phyloP scores from a whole-genome alignment of 1,284 basidiomycete genomes.

The Naganishia albida region DNA sequence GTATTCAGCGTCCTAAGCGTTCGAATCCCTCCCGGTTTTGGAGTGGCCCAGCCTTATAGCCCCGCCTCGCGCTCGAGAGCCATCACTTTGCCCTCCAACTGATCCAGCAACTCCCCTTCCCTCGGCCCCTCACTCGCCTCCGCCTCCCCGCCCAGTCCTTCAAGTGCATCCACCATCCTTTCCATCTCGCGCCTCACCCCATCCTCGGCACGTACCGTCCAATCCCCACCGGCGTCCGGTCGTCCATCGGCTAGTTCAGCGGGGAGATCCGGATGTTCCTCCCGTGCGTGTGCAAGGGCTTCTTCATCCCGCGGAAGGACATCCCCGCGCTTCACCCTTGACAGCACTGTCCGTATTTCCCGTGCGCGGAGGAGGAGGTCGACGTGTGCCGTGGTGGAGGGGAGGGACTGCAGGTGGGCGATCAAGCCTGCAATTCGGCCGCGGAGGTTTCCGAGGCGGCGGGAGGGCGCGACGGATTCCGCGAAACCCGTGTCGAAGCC shows the following conservation, averaged over 20 bases:
- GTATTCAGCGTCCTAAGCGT: too few species aligned
- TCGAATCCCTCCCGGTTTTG: too few species aligned
- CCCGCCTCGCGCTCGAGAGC: conserved; percentile 55
- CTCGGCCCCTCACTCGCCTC: conserved; percentile 54
- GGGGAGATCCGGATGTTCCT: conserved; percentile 38
- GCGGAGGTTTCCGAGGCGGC: conserved; percentile 54
- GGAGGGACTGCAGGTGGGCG: conserved; percentile 40
- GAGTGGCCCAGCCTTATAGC: background rate
- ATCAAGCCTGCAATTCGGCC: conserved; percentile 55
- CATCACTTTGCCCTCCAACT: conserved; percentile 45
- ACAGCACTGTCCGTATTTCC: conserved; percentile 57
- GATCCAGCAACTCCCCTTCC: conserved; percentile 55
- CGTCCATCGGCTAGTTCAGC: conserved; percentile 49
- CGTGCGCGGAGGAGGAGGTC: conserved; percentile 66
- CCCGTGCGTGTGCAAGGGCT: conserved; percentile 47
- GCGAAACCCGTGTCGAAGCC: conserved; percentile 59
- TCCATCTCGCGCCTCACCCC: conserved; percentile 57
- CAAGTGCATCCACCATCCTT: conserved; percentile 53
- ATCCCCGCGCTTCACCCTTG: conserved; percentile 41
- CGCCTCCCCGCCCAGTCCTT: conserved; percentile 34
- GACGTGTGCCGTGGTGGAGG: conserved; percentile 56
- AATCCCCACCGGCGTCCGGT: conserved; percentile 58
- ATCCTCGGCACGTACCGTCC: conserved; percentile 55
- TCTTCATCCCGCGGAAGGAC: conserved; percentile 49
- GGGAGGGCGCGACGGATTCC: conserved; percentile 53